A percentile compares a stretch with the other conserved stretches of the same genome.
Evolutionary conservation across 2,329 filamentous ascomycete species (phyloP).

Genomic region (Orbilia blumenaviensis): DNA sequence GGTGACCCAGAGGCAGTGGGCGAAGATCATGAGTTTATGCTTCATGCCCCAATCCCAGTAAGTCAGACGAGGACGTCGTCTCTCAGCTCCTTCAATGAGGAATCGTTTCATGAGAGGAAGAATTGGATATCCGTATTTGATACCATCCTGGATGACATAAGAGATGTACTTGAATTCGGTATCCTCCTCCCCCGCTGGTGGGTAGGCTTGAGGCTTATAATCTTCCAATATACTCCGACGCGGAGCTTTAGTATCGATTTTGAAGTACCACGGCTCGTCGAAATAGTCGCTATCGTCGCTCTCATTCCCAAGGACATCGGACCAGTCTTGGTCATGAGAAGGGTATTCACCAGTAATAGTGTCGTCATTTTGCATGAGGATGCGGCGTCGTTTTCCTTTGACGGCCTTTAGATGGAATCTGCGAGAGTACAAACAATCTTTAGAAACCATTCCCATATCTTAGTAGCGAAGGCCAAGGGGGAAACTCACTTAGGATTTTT

Average conservation of each 20-base stretch:
- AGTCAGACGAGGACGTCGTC: background rate
- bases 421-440: background rate
- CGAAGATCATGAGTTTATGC: background rate
- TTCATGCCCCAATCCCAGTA: background rate
- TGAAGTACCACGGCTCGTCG: background rate
- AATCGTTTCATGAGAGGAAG: background rate
- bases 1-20: background rate
- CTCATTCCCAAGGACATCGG: background rate
- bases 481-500: background rate
- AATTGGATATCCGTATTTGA: background rate
- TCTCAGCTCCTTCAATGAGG: background rate
- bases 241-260: too few relatives aligned
- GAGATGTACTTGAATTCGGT: background rate
- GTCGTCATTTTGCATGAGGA: background rate
- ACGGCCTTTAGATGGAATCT: background rate
- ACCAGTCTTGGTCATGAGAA: background rate
- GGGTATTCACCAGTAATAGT: background rate
- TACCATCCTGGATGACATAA: background rate
- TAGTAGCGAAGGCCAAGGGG: background rate
- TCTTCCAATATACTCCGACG: background rate
- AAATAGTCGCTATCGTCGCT: background rate
- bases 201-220: background rate
- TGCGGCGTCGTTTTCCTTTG: background rate
- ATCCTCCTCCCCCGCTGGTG: background rate
- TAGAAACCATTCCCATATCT: background rate